phyloP scores from a whole-genome alignment of 768 basidiomycete species.

The Pholiota conissans region DNA sequence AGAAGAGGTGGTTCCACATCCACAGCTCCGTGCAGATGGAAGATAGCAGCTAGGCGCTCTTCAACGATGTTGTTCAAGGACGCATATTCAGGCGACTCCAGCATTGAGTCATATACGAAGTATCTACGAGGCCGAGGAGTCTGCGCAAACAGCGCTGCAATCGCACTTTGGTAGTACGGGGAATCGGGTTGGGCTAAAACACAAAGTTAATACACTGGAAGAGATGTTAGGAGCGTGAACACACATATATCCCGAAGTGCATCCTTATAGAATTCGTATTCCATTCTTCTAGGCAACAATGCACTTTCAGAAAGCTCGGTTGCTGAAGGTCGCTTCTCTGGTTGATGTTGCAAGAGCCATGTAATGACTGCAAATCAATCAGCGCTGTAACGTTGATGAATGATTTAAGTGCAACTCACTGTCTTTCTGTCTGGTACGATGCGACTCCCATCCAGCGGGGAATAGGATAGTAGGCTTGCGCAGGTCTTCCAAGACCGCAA shows the following conservation, averaged over 20 bases:
- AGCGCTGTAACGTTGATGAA: background rate
- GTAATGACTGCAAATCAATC: constrained; percentile 59
- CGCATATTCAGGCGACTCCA: constrained; percentile 67
- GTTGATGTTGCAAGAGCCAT: constrained; percentile 81
- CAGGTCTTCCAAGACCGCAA: constrained; percentile 77
- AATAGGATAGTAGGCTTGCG: constrained; percentile 74
- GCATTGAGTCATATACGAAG: constrained; percentile 74
- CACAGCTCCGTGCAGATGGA: constrained; percentile 88
- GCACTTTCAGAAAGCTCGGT: constrained; percentile 81
- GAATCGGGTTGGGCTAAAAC: constrained; percentile 73
- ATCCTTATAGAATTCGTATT: constrained; percentile 85
- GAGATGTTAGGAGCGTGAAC: too few relatives aligned
- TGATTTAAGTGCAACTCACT: constrained; percentile 22
- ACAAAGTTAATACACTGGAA: too few relatives aligned
- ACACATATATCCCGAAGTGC: constrained; percentile 74
- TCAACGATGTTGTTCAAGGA: constrained; percentile 74
- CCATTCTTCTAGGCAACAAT: constrained; percentile 71
- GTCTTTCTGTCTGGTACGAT: constrained; percentile 69
- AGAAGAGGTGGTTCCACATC: constrained; percentile 86
- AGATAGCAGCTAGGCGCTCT: constrained; percentile 74
- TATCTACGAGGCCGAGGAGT: constrained; percentile 62
- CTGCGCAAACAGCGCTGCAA: constrained; percentile 78
- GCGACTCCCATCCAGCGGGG: constrained; percentile 71
- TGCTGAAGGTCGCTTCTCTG: constrained; percentile 74
- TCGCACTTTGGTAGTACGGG: constrained; percentile 74